These are phyloP conservation scores for Tillandsia fasciculata DNA, from an alignment of 176 grass and related monocot genomes.

Conservation along the genomic window DNA sequence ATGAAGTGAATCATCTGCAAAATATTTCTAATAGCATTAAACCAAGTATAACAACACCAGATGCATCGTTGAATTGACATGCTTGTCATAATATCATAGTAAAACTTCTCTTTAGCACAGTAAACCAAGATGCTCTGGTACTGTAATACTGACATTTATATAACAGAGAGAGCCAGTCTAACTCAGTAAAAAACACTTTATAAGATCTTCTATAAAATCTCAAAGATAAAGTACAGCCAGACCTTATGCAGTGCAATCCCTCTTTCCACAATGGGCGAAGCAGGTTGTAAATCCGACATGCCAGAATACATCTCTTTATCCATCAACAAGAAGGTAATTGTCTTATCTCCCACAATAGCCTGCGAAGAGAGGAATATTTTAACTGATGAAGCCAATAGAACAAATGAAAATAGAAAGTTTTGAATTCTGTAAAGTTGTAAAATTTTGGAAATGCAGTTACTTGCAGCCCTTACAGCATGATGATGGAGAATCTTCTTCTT, in stretches of 20 bases:
- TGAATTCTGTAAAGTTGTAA: slow-evolving; percentile 7
- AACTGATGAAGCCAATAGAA: slow-evolving; percentile 12
- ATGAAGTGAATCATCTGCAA: slow-evolving; percentile 96
- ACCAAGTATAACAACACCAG: not conserved
- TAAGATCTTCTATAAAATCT: not conserved
- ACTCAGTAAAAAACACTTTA: not conserved
- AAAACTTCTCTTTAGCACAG: not conserved
- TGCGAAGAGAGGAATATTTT: slow-evolving; percentile 25
- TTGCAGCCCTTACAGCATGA: not conserved
- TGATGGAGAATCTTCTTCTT: not conserved
- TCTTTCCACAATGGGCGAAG: slow-evolving; percentile 63
- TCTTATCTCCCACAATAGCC: slow-evolving; percentile 98
- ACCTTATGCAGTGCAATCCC: slow-evolving; percentile 95
- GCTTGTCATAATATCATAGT: not conserved
- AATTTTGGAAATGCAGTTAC: not conserved
- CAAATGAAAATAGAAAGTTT: not conserved
- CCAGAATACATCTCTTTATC: slow-evolving; percentile 97
- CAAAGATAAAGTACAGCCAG: slow-evolving; percentile 8
- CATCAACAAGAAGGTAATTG: slow-evolving; percentile 85
- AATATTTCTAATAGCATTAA: not conserved
- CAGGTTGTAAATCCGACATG: slow-evolving; percentile 93
- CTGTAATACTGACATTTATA: not conserved
- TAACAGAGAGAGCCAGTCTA: not conserved
- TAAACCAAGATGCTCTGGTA: not conserved
- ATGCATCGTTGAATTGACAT: too few relatives aligned